phyloP scores from a whole-genome alignment of 768 basidiomycete species.

The Phaeotremella skinneri region DNA sequence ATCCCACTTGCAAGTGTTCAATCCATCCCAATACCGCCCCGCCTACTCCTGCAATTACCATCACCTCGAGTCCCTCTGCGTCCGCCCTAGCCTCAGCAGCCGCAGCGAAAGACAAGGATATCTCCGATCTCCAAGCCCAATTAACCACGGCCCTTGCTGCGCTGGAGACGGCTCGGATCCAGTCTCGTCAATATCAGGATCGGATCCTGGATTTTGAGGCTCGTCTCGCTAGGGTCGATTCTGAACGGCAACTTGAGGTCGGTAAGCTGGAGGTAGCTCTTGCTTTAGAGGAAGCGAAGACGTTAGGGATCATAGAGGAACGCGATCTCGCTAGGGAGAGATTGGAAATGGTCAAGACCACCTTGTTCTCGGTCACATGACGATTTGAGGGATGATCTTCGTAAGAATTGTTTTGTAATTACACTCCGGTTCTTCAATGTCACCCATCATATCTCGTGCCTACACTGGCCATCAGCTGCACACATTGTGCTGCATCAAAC shows the following conservation, averaged over 20 bases:
- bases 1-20: constrained; percentile 16
- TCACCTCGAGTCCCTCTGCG: constrained; percentile 33
- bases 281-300: constrained; percentile 34
- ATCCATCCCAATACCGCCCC: constrained; percentile 12
- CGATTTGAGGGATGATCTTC: not conserved
- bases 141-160: constrained; percentile 29
- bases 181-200: constrained; percentile 20
- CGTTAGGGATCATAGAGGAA: constrained; percentile 32
- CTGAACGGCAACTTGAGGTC: constrained; percentile 21
- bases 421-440: too few species aligned
- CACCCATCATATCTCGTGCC: too few species aligned
- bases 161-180: constrained; percentile 22
- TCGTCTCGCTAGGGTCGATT: constrained; percentile 17
- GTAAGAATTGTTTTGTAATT: too few species aligned
- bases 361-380: constrained; percentile 33
- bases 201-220: constrained; percentile 27
- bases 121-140: constrained; percentile 34
- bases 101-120: constrained; percentile 12
- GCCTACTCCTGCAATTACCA: constrained; percentile 29
- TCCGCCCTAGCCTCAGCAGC: constrained; percentile 15
- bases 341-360: constrained; percentile 44
- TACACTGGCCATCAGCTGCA: too few species aligned
- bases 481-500: too few species aligned
- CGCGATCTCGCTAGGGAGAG: constrained; percentile 38
- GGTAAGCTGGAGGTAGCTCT: constrained; percentile 34